Conservation (phyloP, 129 eudicot genomes). For the Kitagawia praeruptora region DNA sequence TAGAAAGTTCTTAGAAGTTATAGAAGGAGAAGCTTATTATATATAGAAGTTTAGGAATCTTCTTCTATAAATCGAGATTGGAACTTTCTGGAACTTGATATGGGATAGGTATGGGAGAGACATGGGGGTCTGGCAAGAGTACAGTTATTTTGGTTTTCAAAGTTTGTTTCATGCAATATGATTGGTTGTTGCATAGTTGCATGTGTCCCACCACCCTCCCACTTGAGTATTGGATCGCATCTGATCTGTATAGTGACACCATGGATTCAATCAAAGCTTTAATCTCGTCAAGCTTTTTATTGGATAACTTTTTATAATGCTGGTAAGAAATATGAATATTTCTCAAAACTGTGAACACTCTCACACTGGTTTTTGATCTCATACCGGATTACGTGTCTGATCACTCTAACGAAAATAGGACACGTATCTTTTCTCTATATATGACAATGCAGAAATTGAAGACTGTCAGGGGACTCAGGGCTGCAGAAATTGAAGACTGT, state of each 20-base stretch:
- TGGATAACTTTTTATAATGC: not conserved
- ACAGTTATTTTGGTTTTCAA: not conserved
- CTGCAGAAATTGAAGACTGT: too few species aligned
- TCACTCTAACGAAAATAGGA: too few species aligned
- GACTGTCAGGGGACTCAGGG: too few species aligned
- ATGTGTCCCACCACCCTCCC: not conserved
- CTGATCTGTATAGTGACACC: not conserved
- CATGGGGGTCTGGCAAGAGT: not conserved
- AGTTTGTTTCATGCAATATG: not conserved
- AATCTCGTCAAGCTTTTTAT: not conserved
- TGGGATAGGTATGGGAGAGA: not conserved
- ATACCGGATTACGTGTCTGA: too few species aligned
- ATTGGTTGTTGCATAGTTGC: not conserved
- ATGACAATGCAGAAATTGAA: too few species aligned
- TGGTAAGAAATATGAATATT: too few species aligned
- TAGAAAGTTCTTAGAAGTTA: constrained; percentile 57
- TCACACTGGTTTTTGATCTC: too few species aligned
- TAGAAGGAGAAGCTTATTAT: not conserved
- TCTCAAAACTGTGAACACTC: too few species aligned
- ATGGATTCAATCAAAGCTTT: not conserved
- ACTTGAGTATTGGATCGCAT: not conserved
- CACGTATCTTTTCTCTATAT: too few species aligned
- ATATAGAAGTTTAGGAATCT: not conserved
- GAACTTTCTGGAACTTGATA: constrained; percentile 31
- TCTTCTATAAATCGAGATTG: constrained; percentile 14